Conservation (phyloP, 371 early-diverging fungal species). For the Mortierella sp. region DNA sequence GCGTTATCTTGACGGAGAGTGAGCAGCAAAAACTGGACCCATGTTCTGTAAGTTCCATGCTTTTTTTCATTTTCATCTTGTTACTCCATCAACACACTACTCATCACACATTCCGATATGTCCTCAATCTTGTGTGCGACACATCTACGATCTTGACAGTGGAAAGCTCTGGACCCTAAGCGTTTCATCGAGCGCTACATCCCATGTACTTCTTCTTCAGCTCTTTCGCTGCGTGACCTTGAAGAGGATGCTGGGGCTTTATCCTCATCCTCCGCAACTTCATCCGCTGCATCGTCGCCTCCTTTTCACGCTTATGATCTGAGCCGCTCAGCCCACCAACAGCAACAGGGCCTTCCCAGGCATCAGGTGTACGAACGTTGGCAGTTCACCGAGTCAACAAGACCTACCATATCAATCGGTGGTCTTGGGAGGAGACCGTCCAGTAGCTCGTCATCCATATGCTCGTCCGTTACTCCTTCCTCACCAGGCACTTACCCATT, state of each 20-base stretch:
- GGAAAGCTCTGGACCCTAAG: slow-evolving; percentile 58
- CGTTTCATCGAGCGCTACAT: slow-evolving; percentile 59
- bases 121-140: no score
- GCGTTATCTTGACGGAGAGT: slow-evolving; percentile 11
- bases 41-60: slow-evolving; percentile 9
- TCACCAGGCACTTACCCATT: slow-evolving; percentile 25
- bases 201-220: slow-evolving; percentile 46
- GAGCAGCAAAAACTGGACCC: slow-evolving; percentile 17
- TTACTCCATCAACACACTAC: no score
- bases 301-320: slow-evolving; percentile 14
- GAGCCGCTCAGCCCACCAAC: slow-evolving; percentile 1
- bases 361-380: slow-evolving; percentile 34
- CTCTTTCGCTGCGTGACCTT: slow-evolving; percentile 28
- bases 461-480: slow-evolving; percentile 17
- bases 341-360: not conserved
- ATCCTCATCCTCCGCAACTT: slow-evolving; percentile 20
- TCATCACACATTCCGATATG: no score
- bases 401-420: slow-evolving; percentile 29
- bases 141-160: slow-evolving; percentile 40
- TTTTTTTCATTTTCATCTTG: no score
- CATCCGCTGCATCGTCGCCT: slow-evolving; percentile 11
- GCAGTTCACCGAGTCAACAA: slow-evolving; percentile 24
- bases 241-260: slow-evolving; percentile 33
- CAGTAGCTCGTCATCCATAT: slow-evolving; percentile 23
- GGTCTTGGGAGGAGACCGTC: slow-evolving; percentile 30